These are phyloP conservation scores for Nakaseomyces delphensis DNA, from an alignment of 1,139 yeast genomes.

Conservation along the genomic window DNA sequence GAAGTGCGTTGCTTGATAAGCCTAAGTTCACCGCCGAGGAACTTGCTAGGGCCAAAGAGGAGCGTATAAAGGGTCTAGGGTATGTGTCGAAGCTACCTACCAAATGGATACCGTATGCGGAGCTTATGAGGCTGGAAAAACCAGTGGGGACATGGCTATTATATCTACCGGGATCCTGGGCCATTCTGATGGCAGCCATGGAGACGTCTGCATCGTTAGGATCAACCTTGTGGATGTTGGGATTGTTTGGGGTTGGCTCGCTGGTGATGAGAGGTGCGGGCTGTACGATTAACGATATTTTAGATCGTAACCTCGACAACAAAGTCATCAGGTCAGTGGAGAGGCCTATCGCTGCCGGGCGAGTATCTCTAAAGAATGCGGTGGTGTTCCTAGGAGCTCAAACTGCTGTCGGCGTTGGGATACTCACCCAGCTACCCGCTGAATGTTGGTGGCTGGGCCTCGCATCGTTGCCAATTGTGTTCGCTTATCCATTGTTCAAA, in stretches of 20 bases:
- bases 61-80: conserved; percentile 52
- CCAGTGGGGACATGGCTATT: conserved; percentile 89
- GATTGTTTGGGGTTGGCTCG: conserved; percentile 74
- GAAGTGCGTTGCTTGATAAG: background rate
- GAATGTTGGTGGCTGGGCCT: conserved; percentile 83
- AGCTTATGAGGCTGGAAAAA: conserved; percentile 80
- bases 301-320: conserved; percentile 74
- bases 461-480: conserved; percentile 67
- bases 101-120: conserved; percentile 79
- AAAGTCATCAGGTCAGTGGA: conserved; percentile 81
- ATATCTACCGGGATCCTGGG: conserved; percentile 63
- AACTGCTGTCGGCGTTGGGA: conserved; percentile 64
- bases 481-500: conserved; percentile 86
- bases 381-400: conserved; percentile 63
- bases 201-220: conserved; percentile 58
- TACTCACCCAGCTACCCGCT: conserved; percentile 63
- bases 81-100: conserved; percentile 57
- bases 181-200: conserved; percentile 64
- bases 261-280: conserved; percentile 96
- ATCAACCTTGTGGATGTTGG: conserved; percentile 49
- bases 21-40: conserved; percentile 44
- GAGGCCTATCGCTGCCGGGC: conserved; percentile 85
- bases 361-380: conserved; percentile 68
- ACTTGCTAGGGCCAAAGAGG: conserved; percentile 46
- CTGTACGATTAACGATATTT: conserved; percentile 85